Conservation (phyloP, 345 rosid genomes). For the Corymbia maculata region DNA sequence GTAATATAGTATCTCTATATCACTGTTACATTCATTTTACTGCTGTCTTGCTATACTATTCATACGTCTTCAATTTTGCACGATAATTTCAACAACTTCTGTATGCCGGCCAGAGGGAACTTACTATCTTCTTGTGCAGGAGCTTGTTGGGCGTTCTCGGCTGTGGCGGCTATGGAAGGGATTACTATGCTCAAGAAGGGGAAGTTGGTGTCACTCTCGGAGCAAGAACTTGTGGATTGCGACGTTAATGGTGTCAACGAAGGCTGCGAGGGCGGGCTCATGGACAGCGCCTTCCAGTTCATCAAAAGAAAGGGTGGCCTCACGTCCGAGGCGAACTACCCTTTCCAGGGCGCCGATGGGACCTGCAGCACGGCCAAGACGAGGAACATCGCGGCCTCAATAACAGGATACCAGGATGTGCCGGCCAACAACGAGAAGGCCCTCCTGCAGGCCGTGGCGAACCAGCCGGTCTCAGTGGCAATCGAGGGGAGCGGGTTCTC, state of each 20-base stretch:
- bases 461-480: constrained; percentile 45
- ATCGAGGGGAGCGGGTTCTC: constrained; percentile 12
- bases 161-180: constrained; percentile 55
- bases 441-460: constrained; percentile 31
- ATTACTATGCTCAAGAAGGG: constrained; percentile 25
- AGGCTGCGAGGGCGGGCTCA: constrained; percentile 35
- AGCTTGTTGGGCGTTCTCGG: constrained; percentile 60
- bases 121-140: constrained; percentile 9
- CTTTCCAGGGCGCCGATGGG: constrained; percentile 22
- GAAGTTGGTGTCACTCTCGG: constrained; percentile 39
- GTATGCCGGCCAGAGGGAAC: background rate
- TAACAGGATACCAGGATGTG: constrained; percentile 25
- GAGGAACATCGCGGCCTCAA: constrained; percentile 1
- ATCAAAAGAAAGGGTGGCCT: constrained; percentile 28
- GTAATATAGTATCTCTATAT: background rate
- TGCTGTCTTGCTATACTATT: background rate
- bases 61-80: background rate
- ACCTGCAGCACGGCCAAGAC: constrained; percentile 9
- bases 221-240: constrained; percentile 53
- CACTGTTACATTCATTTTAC: background rate
- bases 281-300: constrained; percentile 33
- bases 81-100: background rate
- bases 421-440: constrained; percentile 34
- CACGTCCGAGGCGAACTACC: constrained; percentile 28
- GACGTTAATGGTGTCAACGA: constrained; percentile 4